phyloP scores from a whole-genome alignment of 164 flowering plant species.

The Pachysandra terminalis region DNA sequence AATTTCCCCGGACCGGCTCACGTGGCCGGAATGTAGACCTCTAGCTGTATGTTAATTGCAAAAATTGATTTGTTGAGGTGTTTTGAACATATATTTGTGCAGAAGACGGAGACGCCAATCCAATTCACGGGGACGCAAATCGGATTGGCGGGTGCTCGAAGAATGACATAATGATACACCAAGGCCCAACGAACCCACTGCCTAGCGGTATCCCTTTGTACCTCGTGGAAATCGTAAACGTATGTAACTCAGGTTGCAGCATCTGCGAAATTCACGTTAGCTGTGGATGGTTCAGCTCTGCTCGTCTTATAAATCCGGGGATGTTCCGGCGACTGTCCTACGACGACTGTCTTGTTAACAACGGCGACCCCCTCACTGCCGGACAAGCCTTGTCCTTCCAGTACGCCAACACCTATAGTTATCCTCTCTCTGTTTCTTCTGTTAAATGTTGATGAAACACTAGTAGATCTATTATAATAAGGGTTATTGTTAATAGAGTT shows the following conservation, averaged over 20 bases:
- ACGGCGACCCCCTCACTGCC: slow-evolving; percentile 36
- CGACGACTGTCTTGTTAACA: slow-evolving; percentile 55
- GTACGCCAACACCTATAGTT: slow-evolving; percentile 49
- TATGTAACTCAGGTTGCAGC: slow-evolving; percentile 31
- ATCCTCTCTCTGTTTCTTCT: slow-evolving; percentile 43
- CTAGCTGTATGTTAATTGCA: too few species aligned
- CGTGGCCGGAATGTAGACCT: too few species aligned
- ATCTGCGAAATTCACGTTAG: slow-evolving; percentile 48
- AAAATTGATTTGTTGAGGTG: too few species aligned
- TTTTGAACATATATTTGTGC: too few species aligned
- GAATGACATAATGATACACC: slow-evolving; percentile 41
- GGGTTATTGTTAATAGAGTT: too few species aligned
- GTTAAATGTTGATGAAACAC: slow-evolving; percentile 25
- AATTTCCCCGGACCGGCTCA: too few species aligned
- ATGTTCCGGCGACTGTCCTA: slow-evolving; percentile 36
- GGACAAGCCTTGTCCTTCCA: slow-evolving; percentile 46
- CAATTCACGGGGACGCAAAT: slow-evolving; percentile 23
- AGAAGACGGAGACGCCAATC: slow-evolving; percentile 9
- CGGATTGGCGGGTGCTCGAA: slow-evolving; percentile 57
- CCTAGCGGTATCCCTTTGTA: slow-evolving; percentile 72
- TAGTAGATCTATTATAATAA: too few species aligned
- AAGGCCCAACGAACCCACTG: slow-evolving; percentile 48
- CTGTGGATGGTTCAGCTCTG: slow-evolving; percentile 72
- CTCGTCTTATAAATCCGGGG: slow-evolving; percentile 42
- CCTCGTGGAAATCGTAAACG: slow-evolving; percentile 50